phyloP scores from a whole-genome alignment of 768 basidiomycete genomes.

The Tylopilus cervinicoccineus region DNA sequence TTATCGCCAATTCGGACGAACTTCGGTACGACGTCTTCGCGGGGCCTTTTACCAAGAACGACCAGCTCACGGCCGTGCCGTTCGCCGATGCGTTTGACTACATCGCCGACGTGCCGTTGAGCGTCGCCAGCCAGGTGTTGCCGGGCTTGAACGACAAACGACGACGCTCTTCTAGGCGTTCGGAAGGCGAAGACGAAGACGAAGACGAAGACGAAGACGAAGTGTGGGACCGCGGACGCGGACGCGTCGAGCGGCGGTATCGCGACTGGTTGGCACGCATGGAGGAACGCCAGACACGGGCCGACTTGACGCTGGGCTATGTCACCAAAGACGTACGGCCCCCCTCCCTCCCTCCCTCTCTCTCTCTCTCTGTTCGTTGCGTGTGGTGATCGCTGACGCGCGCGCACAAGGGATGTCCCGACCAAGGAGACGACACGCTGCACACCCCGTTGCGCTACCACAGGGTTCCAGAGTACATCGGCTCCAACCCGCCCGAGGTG shows the following conservation, averaged over 20 bases:
- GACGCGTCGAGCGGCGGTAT: constrained; percentile 50
- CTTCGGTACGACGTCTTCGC: constrained; percentile 64
- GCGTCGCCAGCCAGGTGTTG: constrained; percentile 51
- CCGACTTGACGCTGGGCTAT: constrained; percentile 66
- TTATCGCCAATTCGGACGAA: constrained; percentile 61
- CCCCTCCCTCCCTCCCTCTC: background rate
- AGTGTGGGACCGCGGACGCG: constrained; percentile 38
- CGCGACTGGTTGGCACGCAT: constrained; percentile 57
- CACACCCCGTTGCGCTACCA: constrained; percentile 62
- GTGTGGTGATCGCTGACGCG: background rate
- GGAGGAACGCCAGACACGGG: constrained; percentile 33
- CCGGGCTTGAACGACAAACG: constrained; percentile 49
- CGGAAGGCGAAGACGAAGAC: too few relatives aligned
- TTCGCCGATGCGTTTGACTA: constrained; percentile 64
- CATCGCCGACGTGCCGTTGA: constrained; percentile 50
- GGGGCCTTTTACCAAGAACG: constrained; percentile 75
- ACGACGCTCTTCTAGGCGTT: constrained; percentile 25
- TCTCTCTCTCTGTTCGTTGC: too few relatives aligned
- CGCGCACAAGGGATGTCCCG: constrained; percentile 72
- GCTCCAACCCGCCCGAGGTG: constrained; percentile 49
- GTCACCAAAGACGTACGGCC: constrained; percentile 65
- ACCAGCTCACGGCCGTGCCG: constrained; percentile 72
- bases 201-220: constrained; percentile 15
- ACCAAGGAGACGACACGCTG: constrained; percentile 66
- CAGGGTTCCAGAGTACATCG: constrained; percentile 53